Conservation (phyloP, 257 asterid genomes). For the Ocimum tenuiflorum region DNA sequence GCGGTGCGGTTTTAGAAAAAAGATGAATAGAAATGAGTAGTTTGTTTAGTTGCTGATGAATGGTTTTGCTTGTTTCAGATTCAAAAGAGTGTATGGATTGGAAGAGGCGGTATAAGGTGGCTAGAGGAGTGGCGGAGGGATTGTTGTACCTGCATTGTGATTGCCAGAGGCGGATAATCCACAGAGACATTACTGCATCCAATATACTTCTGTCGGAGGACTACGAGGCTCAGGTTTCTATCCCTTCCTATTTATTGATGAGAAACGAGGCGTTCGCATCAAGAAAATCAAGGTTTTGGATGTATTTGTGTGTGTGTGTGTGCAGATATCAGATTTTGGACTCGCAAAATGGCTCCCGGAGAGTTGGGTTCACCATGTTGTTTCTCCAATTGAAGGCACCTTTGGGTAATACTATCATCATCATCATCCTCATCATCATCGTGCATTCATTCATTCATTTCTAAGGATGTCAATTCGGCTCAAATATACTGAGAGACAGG, state of each 20-base stretch:
- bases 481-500: too few relatives aligned
- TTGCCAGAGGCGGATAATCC: slow-evolving; percentile 82
- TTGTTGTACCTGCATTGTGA: slow-evolving; percentile 69
- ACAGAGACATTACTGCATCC: slow-evolving; percentile 93
- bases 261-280: too few relatives aligned
- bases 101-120: slow-evolving; percentile 62
- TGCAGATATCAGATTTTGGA: slow-evolving; percentile 96
- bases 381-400: slow-evolving; percentile 97
- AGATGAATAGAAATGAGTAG: not conserved
- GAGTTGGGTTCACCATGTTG: slow-evolving; percentile 80
- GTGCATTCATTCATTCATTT: not conserved
- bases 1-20: slow-evolving; percentile 22
- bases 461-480: too few relatives aligned
- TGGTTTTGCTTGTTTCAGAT: slow-evolving; percentile 41
- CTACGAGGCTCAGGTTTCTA: slow-evolving; percentile 68
- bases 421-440: not conserved
- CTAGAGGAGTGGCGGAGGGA: slow-evolving; percentile 80
- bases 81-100: slow-evolving; percentile 48
- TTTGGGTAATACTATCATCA: slow-evolving; percentile 69
- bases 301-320: too few relatives aligned
- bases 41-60: slow-evolving; percentile 11
- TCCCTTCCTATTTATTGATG: not conserved
- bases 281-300: too few relatives aligned
- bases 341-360: slow-evolving; percentile 98
- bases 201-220: slow-evolving; percentile 74